These are phyloP conservation scores for Gracilariopsis chorda DNA, from an alignment of 23 red algal species.

Conservation along the genomic window DNA sequence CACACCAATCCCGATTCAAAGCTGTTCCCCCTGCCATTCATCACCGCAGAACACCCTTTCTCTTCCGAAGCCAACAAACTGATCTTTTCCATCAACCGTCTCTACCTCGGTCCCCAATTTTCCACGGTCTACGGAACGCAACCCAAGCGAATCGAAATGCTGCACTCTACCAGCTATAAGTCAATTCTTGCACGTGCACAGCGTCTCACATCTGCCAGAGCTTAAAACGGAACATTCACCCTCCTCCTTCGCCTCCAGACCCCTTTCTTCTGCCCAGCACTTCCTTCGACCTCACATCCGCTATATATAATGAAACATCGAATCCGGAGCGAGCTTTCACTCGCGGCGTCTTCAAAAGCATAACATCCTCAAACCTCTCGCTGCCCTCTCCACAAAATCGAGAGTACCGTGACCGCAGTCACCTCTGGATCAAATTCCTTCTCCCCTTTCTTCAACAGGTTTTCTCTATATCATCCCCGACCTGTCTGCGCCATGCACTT, in stretches of 20 bases:
- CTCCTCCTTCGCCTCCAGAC: neutral
- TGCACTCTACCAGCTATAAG: neutral
- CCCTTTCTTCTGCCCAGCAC: neutral
- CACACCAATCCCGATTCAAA: neutral
- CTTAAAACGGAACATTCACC: neutral
- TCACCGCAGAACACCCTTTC: neutral
- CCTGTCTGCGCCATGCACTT: neutral
- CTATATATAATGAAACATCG: neutral
- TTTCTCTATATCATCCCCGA: neutral
- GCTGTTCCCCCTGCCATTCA: neutral
- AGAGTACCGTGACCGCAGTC: neutral
- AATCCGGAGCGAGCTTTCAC: neutral
- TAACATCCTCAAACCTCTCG: neutral
- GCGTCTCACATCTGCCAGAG: neutral
- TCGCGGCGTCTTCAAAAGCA: neutral
- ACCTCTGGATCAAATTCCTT: neutral
- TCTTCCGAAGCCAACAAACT: neutral
- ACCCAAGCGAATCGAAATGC: neutral
- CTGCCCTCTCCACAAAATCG: neutral
- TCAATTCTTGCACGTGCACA: neutral
- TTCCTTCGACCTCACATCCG: neutral
- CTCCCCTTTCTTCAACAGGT: neutral
- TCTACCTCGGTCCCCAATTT: neutral
- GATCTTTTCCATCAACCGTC: neutral
- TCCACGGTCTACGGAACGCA: neutral